These are phyloP conservation scores for Rhizopogon vinicolor DNA, from an alignment of 768 basidiomycete species.

Conservation along the genomic window DNA sequence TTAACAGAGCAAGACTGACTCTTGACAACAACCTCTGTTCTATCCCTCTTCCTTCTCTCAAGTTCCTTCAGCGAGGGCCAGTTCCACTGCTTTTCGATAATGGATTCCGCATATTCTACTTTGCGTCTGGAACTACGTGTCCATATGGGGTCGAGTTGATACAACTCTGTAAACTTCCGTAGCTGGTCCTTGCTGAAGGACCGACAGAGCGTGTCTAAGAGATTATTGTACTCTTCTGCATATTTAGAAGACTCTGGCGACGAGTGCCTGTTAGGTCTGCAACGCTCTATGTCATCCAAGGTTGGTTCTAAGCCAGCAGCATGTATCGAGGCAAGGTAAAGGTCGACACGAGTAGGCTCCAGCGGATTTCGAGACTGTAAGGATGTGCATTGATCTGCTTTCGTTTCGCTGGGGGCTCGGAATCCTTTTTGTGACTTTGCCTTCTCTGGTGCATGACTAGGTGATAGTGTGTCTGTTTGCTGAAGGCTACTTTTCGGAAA, in stretches of 20 bases:
- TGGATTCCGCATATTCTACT: slow-evolving; percentile 38
- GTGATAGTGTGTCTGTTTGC: not conserved
- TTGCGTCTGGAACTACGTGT: slow-evolving; percentile 33
- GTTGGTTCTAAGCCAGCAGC: slow-evolving; percentile 43
- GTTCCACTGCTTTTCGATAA: slow-evolving; percentile 64
- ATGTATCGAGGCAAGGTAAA: slow-evolving; percentile 52
- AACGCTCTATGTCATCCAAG: slow-evolving; percentile 58
- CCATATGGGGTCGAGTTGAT: slow-evolving; percentile 35
- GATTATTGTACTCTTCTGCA: slow-evolving; percentile 44
- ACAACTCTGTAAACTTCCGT: slow-evolving; percentile 45
- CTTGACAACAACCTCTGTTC: slow-evolving; percentile 41
- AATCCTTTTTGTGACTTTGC: not conserved
- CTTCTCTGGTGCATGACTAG: not conserved
- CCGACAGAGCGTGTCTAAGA: slow-evolving; percentile 48
- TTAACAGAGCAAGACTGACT: slow-evolving; percentile 32
- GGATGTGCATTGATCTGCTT: not conserved
- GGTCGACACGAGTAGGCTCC: slow-evolving; percentile 44
- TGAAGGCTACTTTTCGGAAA: not conserved
- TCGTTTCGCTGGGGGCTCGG: not conserved
- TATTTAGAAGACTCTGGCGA: slow-evolving; percentile 42
- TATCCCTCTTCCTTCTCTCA: slow-evolving; percentile 43
- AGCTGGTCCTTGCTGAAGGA: slow-evolving; percentile 66
- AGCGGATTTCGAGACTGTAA: slow-evolving; percentile 22
- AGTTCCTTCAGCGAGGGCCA: slow-evolving; percentile 61
- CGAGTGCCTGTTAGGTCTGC: slow-evolving; percentile 39